Evolutionary conservation across 495 filamentous ascomycete species (phyloP).

Genomic region (Xylaria flabelliformis): DNA sequence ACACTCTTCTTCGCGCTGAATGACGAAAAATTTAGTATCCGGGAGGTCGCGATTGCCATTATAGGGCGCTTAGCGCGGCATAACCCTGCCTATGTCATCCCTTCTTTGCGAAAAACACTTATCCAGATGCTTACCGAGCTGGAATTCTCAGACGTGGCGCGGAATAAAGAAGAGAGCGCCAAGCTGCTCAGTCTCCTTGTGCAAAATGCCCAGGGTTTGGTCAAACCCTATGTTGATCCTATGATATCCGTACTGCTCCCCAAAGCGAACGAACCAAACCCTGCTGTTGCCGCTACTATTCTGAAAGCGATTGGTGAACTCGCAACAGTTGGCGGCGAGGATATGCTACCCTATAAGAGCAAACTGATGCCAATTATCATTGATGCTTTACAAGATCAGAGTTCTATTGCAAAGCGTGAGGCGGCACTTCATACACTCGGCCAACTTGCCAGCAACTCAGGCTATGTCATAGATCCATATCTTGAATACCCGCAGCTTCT

Average conservation of each 20-base stretch:
- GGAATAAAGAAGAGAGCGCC: constrained; percentile 94
- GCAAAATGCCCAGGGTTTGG: constrained; percentile 85
- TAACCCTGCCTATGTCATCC: constrained; percentile 97
- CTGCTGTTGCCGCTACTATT: constrained; percentile 89
- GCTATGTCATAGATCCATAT: constrained; percentile 98
- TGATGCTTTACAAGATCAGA: constrained; percentile 88
- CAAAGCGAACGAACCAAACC: constrained; percentile 81
- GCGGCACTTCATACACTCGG: constrained; percentile 90
- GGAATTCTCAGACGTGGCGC: constrained; percentile 90
- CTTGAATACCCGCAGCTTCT: constrained; percentile 92
- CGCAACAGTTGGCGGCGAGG: constrained; percentile 87
- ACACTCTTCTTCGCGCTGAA: constrained; percentile 96
- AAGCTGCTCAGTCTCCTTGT: constrained; percentile 91
- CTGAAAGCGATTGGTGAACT: constrained; percentile 91
- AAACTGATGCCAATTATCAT: constrained; percentile 94
- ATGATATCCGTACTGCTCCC: constrained; percentile 90
- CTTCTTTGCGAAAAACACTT: constrained; percentile 87
- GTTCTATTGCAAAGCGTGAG: constrained; percentile 85
- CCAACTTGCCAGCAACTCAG: constrained; percentile 89
- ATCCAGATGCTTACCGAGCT: constrained; percentile 96
- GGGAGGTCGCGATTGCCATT: constrained; percentile 93
- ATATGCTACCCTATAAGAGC: constrained; percentile 87
- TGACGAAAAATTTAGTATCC: constrained; percentile 87
- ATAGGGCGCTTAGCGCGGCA: constrained; percentile 89
- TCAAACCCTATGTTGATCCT: constrained; percentile 93